phyloP scores from a whole-genome alignment of 78 protist genomes.

The Dictyostelium brefeldianum region DNA sequence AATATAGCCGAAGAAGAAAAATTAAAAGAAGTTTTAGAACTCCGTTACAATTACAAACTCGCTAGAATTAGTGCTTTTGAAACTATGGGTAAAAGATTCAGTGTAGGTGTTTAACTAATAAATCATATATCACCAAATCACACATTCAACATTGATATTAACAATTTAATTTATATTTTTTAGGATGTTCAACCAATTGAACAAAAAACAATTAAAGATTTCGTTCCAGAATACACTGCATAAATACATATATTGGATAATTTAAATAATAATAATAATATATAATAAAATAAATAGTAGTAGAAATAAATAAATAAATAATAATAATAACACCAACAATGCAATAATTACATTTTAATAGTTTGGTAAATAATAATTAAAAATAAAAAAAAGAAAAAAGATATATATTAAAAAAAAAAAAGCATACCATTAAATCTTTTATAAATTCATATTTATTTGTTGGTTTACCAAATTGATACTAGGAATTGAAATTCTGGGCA shows the following conservation, averaged over 20 bases:
- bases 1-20: neutral
- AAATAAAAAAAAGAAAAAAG: no score
- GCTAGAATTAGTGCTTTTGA: neutral
- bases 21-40: neutral
- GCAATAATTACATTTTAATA: no score
- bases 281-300: no score
- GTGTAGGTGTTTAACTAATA: neutral
- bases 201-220: neutral
- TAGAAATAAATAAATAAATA: no score
- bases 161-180: neutral
- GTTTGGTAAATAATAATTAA: no score
- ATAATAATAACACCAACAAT: no score
- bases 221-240: slow-evolving; percentile 4
- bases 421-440: no score
- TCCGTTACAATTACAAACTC: neutral
- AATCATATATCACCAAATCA: neutral
- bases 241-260: neutral
- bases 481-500: no score
- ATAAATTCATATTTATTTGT: no score
- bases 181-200: neutral
- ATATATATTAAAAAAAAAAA: no score
- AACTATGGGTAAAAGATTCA: neutral
- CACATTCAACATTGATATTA: neutral
- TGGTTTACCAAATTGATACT: no score
- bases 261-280: neutral